phyloP scores from a whole-genome alignment of 2,329 filamentous ascomycete species.

The Dactylellina parvicollis region DNA sequence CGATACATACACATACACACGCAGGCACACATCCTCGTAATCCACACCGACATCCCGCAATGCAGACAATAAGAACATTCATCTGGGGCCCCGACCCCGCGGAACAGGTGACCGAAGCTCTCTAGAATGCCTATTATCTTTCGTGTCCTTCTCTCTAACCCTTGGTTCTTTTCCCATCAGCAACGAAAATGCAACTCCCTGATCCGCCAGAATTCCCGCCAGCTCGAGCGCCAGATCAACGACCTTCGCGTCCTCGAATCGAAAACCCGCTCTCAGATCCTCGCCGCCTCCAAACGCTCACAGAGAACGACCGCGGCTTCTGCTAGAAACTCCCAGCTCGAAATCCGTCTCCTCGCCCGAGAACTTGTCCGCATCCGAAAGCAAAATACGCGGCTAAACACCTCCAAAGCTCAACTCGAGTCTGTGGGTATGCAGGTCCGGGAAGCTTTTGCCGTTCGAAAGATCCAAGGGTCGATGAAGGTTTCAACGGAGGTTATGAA shows the following conservation, averaged over 20 bases:
- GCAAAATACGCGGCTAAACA: slow-evolving; percentile 77
- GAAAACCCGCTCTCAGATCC: slow-evolving; percentile 88
- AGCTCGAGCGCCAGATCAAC: slow-evolving; percentile 90
- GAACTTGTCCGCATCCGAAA: slow-evolving; percentile 86
- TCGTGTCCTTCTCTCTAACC: slow-evolving; percentile 8
- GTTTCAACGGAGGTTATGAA: slow-evolving; percentile 94
- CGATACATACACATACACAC: too few relatives aligned
- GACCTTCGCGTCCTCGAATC: slow-evolving; percentile 79
- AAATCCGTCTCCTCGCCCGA: slow-evolving; percentile 86
- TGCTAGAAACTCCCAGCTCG: slow-evolving; percentile 76
- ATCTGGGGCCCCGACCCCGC: slow-evolving; percentile 94
- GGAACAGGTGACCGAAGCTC: slow-evolving; percentile 74
- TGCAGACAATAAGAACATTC: slow-evolving; percentile 87
- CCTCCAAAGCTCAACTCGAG: slow-evolving; percentile 88
- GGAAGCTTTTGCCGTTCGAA: slow-evolving; percentile 92
- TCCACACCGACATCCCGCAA: slow-evolving; percentile 61
- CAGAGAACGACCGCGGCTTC: slow-evolving; percentile 68
- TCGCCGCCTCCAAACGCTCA: slow-evolving; percentile 62
- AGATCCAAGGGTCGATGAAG: slow-evolving; percentile 91
- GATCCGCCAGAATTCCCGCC: slow-evolving; percentile 87
- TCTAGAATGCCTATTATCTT: slow-evolving; percentile 15
- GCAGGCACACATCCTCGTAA: too few relatives aligned
- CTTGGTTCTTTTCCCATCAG: slow-evolving; percentile 66
- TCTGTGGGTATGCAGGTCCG: slow-evolving; percentile 98
- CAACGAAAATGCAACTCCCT: slow-evolving; percentile 94